These are phyloP conservation scores for Cyberlindnera americana DNA, from an alignment of 805 yeast genomes.

Conservation along the genomic window DNA sequence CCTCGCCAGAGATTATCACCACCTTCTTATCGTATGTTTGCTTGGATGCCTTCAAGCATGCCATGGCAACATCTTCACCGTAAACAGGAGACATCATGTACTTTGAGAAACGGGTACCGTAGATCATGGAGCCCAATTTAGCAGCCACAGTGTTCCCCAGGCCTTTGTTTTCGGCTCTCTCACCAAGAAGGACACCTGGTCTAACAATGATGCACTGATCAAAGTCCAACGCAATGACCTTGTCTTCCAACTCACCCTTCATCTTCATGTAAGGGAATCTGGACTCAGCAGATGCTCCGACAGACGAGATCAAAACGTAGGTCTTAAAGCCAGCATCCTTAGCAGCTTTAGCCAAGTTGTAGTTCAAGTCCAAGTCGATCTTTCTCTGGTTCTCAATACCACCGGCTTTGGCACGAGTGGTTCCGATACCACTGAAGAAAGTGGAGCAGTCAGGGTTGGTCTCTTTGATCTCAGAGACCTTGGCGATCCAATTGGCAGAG, in stretches of 20 bases:
- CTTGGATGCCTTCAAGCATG: conserved; percentile 39
- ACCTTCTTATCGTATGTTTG: conserved; percentile 26
- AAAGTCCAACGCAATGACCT: conserved; percentile 56
- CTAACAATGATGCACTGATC: conserved; percentile 70
- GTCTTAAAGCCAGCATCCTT: conserved; percentile 64
- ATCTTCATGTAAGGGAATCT: conserved; percentile 56
- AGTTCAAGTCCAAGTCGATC: conserved; percentile 73
- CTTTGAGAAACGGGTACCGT: conserved; percentile 33
- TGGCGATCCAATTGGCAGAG: conserved; percentile 45
- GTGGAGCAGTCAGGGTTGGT: conserved; percentile 32
- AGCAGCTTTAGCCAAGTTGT: conserved; percentile 69
- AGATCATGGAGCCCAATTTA: conserved; percentile 27
- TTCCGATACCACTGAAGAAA: conserved; percentile 68
- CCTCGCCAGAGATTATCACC: conserved; percentile 29
- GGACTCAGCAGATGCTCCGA: conserved; percentile 60
- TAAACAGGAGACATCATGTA: conserved; percentile 44
- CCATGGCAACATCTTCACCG: conserved; percentile 64
- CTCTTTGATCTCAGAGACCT: conserved; percentile 27
- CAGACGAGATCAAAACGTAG: conserved; percentile 61
- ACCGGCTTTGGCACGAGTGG: conserved; percentile 73
- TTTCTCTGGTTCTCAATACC: conserved; percentile 62
- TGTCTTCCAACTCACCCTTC: conserved; percentile 77
- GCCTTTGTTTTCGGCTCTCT: conserved; percentile 44
- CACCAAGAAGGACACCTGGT: conserved; percentile 75
- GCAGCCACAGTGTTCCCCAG: conserved; percentile 31